These are phyloP conservation scores for Fusarium proliferatum DNA, from an alignment of 2,329 filamentous ascomycete genomes.

Conservation along the genomic window DNA sequence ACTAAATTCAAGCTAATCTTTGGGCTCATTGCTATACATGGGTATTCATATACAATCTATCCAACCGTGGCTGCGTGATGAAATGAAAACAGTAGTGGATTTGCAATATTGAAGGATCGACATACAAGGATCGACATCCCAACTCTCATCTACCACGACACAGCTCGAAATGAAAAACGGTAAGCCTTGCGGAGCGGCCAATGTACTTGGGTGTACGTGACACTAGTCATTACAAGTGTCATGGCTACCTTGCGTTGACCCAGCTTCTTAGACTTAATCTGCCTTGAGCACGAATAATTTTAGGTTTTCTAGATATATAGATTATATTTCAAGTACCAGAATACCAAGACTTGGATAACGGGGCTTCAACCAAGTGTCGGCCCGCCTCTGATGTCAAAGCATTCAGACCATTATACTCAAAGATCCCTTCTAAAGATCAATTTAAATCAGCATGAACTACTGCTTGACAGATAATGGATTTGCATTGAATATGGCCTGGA, in stretches of 20 bases:
- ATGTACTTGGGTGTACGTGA: neutral
- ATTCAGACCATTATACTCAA: no score
- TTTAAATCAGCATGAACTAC: neutral
- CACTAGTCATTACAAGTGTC: neutral
- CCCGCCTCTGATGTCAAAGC: accelerated
- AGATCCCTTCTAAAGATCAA: neutral
- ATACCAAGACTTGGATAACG: accelerated
- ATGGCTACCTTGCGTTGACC: neutral
- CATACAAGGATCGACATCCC: neutral
- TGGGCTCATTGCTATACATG: neutral
- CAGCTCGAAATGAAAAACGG: neutral
- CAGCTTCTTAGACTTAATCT: neutral
- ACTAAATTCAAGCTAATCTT: neutral
- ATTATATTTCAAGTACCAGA: neutral
- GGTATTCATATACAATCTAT: neutral
- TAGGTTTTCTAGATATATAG: neutral
- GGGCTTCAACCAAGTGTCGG: neutral
- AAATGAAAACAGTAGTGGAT: neutral
- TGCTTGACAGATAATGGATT: accelerated
- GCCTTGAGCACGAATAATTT: neutral
- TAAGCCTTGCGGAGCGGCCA: neutral
- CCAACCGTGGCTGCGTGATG: neutral
- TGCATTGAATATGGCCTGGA: neutral
- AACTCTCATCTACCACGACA: no score
- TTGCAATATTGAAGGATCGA: neutral